Base-by-base conservation (phyloP, 139 green algal genomes). In the Chlamydomonas applanata region DNA sequence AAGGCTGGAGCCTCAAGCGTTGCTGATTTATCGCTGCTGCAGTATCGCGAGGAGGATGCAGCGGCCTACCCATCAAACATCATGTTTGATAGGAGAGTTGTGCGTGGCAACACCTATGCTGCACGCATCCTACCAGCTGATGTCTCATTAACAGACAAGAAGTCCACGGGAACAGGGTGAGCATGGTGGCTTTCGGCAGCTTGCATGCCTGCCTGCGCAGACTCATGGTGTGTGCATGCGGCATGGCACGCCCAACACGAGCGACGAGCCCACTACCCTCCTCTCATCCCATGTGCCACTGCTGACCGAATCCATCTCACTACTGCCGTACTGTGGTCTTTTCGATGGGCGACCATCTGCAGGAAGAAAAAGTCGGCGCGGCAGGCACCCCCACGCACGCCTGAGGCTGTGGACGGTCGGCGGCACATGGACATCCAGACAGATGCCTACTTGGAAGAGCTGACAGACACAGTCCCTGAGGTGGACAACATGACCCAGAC, bases 371-470 rank as follows among this genome's bases (percentile, higher is more conserved):
- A 85, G 68, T 66, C 71, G 0, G 56, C 63, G 22, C 71, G 68
- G 45, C 52, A 44, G 20, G 65, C 76, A 3, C 82, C 76, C 16
- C 83, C 84, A 0, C 61, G 76, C 5, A 93, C 90, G 2, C 91
- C 91, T 19, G 86, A 92, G 45, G 77, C 91, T n/a, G 86, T 95
- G 0, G 85, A 95, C 7, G 91, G 91, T 2, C 80, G 91, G 3
- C 71, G 85, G 34, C 90, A 97, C 81, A 91, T 92, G n/a, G 89
- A 96, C 57, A 87, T 94, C 53, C 90, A 95, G 82, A 95, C 92
- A 27, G 92, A 97, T 71, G 71, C 82, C 5, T 94, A 93, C 82
- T 72, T 95, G 27, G 92, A 95, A 81, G 90, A 97, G 82, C 84
- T 97, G 64, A 90, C 82, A 27, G 92, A 95, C 71, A 83, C 78